These are phyloP conservation scores for Juglanconis sp. DNA, from an alignment of 2,329 filamentous ascomycete species.

Conservation along the genomic window DNA sequence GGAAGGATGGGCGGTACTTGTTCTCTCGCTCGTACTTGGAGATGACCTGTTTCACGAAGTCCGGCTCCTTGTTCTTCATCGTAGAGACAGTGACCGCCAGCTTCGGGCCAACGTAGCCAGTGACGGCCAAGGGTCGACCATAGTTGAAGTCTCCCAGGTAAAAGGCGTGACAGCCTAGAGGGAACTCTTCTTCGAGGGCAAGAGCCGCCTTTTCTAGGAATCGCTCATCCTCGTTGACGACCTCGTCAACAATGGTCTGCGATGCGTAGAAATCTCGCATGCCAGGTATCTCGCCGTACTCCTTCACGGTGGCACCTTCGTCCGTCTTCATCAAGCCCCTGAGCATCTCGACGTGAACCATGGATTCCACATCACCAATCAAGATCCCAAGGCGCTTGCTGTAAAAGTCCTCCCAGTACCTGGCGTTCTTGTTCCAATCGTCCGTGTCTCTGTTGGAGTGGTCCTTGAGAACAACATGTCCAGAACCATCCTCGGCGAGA, in stretches of 20 bases:
- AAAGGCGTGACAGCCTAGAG: slow-evolving; percentile 77
- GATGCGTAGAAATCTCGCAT: slow-evolving; percentile 88
- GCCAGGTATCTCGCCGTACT: slow-evolving; percentile 82
- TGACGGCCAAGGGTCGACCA: slow-evolving; percentile 82
- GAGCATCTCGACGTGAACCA: slow-evolving; percentile 90
- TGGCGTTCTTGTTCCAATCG: slow-evolving; percentile 80
- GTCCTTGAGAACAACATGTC: slow-evolving; percentile 62
- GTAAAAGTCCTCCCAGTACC: slow-evolving; percentile 80
- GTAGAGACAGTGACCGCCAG: slow-evolving; percentile 76
- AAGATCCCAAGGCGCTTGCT: slow-evolving; percentile 87
- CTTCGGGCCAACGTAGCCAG: slow-evolving; percentile 69
- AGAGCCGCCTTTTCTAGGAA: slow-evolving; percentile 89
- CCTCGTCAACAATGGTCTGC: slow-evolving; percentile 85
- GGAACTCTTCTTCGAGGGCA: slow-evolving; percentile 89
- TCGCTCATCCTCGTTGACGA: slow-evolving; percentile 84
- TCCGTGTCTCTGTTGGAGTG: slow-evolving; percentile 75
- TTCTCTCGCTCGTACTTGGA: slow-evolving; percentile 64
- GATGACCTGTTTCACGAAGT: slow-evolving; percentile 78
- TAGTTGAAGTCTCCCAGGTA: slow-evolving; percentile 94
- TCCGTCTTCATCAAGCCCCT: slow-evolving; percentile 89
- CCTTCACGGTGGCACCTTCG: slow-evolving; percentile 85
- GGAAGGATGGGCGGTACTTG: slow-evolving; percentile 81
- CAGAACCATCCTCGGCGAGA: slow-evolving; percentile 60
- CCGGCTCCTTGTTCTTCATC: slow-evolving; percentile 68
- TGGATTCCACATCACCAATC: slow-evolving; percentile 80